Percentiles rank a stretch among this genome's conserved stretches.
Evolutionary conservation across 2,329 filamentous ascomycete genomes (phyloP).

Genomic region (Trichoderma sp.): DNA sequence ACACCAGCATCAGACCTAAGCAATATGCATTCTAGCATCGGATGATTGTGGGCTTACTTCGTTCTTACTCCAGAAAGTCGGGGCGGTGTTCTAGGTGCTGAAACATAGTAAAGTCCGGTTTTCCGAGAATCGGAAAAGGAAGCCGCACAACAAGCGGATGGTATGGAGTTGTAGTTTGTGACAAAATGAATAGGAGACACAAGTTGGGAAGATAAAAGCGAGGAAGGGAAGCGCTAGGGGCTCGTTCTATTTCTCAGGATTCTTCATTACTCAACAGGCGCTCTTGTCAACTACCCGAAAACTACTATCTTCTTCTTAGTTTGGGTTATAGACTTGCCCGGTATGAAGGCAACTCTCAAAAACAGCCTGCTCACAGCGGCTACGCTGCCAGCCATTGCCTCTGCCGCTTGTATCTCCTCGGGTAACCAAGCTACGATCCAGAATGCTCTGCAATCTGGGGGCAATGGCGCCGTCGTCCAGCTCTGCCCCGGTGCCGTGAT

Average conservation of each 20-base stretch:
- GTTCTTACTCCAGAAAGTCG: not conserved
- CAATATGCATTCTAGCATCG: conserved; percentile 8
- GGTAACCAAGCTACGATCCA: conserved; percentile 26
- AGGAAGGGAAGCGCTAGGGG: not conserved
- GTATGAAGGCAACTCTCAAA: conserved; percentile 3
- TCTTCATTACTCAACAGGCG: not conserved
- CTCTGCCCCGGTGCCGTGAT: conserved; percentile 25
- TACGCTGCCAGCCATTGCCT: conserved; percentile 3
- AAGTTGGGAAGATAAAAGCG: not conserved
- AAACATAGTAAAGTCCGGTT: not conserved
- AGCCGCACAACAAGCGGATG: not conserved
- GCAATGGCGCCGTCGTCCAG: conserved; percentile 24
- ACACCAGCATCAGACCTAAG: not conserved
- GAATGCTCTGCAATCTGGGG: conserved; percentile 22
- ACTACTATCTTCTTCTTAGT: not conserved
- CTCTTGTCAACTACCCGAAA: not conserved
- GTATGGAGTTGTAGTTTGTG: not conserved
- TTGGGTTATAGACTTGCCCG: not conserved
- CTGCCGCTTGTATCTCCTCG: conserved; percentile 24
- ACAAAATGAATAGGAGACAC: not conserved
- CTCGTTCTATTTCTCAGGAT: not conserved
- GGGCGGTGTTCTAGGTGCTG: not conserved
- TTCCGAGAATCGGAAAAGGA: not conserved
- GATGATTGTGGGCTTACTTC: conserved; percentile 8
- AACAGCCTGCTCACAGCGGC: conserved; percentile 4